A percentile compares a stretch with the other conserved stretches of the same genome.
These are phyloP conservation scores for Hansenula sp. DNA, from an alignment of 1,139 yeast genomes.

Conservation along the genomic window DNA sequence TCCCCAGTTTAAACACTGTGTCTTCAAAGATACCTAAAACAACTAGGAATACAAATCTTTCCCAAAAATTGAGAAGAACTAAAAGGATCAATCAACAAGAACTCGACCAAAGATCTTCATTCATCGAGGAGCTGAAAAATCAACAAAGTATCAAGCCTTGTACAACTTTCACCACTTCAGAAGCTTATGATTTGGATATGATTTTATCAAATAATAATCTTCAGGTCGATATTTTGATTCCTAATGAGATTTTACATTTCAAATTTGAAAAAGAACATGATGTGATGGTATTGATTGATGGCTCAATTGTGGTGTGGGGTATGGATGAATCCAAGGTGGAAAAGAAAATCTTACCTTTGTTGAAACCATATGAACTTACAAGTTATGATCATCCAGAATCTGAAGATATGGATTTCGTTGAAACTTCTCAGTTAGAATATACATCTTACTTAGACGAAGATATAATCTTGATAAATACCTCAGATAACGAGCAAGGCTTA, in stretches of 20 bases:
- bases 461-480: constrained; percentile 57
- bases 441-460: constrained; percentile 53
- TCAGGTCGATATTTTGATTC: constrained; percentile 38
- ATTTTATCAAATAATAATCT: constrained; percentile 25
- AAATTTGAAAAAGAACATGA: constrained; percentile 39
- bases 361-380: constrained; percentile 44
- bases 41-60: constrained; percentile 11
- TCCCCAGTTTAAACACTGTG: neutral
- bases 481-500: constrained; percentile 40
- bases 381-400: constrained; percentile 56
- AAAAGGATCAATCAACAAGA: constrained; percentile 10
- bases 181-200: constrained; percentile 53
- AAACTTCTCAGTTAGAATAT: constrained; percentile 31
- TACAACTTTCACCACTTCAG: constrained; percentile 70
- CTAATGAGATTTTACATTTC: constrained; percentile 63
- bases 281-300: constrained; percentile 63
- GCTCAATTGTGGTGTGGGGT: constrained; percentile 84
- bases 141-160: constrained; percentile 30
- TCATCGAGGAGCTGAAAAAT: constrained; percentile 4
- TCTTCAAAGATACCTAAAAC: constrained; percentile 9
- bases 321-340: constrained; percentile 44
- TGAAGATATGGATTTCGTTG: constrained; percentile 87
- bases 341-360: constrained; percentile 42
- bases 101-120: constrained; percentile 8
- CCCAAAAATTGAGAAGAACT: constrained; percentile 19